These are phyloP conservation scores for Paraconiothyrium brasiliense DNA, from an alignment of 2,329 filamentous ascomycete genomes.

Conservation along the genomic window DNA sequence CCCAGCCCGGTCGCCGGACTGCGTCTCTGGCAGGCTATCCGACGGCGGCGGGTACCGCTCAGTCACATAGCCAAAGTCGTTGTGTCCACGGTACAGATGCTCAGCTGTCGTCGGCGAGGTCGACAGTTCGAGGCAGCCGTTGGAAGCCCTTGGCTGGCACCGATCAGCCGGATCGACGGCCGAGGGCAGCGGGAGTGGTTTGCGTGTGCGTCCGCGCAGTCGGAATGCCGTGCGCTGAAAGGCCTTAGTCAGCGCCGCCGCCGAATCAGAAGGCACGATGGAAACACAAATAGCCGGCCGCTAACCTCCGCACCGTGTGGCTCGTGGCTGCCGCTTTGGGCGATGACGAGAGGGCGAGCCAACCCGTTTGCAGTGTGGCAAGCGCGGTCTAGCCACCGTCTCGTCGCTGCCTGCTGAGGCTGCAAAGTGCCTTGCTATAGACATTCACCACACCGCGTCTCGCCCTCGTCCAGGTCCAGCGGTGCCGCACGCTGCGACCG, in stretches of 20 bases:
- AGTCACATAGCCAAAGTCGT: neutral
- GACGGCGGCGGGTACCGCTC: neutral
- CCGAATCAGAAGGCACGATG: slow-evolving; percentile 14
- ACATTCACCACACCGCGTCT: neutral
- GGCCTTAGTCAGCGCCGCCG: slow-evolving; percentile 18
- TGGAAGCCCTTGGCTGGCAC: slow-evolving; percentile 26
- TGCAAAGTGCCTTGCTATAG: neutral
- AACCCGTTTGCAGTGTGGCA: neutral
- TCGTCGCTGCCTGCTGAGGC: neutral
- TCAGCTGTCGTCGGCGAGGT: neutral
- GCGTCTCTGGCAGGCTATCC: neutral
- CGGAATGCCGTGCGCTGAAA: neutral
- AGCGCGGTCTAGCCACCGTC: neutral
- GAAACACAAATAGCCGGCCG: slow-evolving; percentile 5
- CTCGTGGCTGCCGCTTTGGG: slow-evolving; percentile 7
- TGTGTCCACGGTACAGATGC: no score
- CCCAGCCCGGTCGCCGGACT: neutral
- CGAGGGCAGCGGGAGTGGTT: slow-evolving; percentile 21
- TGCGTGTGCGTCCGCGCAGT: slow-evolving; percentile 19
- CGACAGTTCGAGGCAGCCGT: slow-evolving; percentile 21
- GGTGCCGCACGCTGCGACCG: neutral
- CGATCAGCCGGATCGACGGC: slow-evolving; percentile 29
- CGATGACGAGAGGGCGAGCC: slow-evolving; percentile 5
- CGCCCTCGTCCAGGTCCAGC: neutral
- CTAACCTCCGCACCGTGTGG: slow-evolving; percentile 4